Evolutionary conservation across 345 rosid species (phyloP), one percentile per base, ranked within the genome.

Genomic region (Sonneratia caseolaris): DNA sequence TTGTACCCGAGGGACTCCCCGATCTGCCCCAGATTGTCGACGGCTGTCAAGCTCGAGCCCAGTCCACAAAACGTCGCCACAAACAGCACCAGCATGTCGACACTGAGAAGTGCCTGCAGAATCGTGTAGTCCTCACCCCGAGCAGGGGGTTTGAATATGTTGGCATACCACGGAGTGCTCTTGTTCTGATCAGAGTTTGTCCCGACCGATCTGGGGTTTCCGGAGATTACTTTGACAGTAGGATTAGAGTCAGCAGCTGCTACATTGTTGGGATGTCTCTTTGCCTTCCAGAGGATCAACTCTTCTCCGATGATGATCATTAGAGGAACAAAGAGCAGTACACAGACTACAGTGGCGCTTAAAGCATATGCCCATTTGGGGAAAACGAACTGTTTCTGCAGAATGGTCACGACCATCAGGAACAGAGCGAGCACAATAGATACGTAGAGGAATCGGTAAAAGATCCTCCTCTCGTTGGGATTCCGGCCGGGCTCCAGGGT

Each of bases 61-160:
- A 90, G 80, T 32, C 95, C 96, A 66, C 90, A 89, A 0, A 88
- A 79, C 22, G 97, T 89, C 0, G 97, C 90, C 0, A 82, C 48
- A 66, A 89, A 90, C 19, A 90, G 61, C 37, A 81, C 81, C 32
- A 85, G 65, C 97, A 90, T 93, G 79, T 93, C 98, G 0, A 79
- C 40, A 82, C 97, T 92, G 0, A 85, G 66, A 56, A 92, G 80
- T 38, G 97, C 97, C 78, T 93, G 98, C 32, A 93, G 71, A 65
- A 90, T 90, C 15, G 91, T 93, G 90, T 90, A 93, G 79, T 93
- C 95, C 68, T 90, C 95, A 13, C 98, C 98, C 79, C 97, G 84
- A 8, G 82, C 69, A 0, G 97, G 98, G 37, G 82, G 87, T 40
- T 81, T 71, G 71, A 73, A 86, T 37, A 86, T 79, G 53, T 82